Evolutionary conservation across 257 asterid species (phyloP).

Genomic region (Solanum chilense): DNA sequence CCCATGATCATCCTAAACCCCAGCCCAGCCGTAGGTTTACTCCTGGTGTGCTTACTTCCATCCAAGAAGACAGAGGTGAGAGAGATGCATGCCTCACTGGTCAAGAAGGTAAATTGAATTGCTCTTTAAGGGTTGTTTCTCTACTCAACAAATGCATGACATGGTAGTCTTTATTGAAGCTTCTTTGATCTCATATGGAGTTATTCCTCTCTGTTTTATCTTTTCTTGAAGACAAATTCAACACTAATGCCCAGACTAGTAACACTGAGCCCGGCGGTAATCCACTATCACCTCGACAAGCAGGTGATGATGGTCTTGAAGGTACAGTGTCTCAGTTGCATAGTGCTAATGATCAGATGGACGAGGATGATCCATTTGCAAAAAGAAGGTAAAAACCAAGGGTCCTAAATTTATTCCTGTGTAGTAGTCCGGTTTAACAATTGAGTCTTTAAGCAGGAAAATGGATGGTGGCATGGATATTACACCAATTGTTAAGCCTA

Average conservation of each 20-base stretch:
- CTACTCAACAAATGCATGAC: neutral
- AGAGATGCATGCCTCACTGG: conserved; percentile 32
- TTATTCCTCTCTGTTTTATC: neutral
- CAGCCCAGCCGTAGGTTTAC: conserved; percentile 72
- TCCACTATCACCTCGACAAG: conserved; percentile 59
- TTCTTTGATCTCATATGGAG: neutral
- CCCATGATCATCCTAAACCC: conserved; percentile 96
- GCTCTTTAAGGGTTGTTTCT: neutral
- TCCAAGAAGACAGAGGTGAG: conserved; percentile 67
- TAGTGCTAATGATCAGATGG: conserved; percentile 47
- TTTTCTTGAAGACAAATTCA: conserved; percentile 45
- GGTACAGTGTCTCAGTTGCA: conserved; percentile 44
- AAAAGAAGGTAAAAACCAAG: conserved; percentile 51
- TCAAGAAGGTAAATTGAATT: conserved; percentile 54
- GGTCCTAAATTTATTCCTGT: neutral
- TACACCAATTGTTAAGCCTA: conserved; percentile 75
- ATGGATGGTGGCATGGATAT: conserved; percentile 65
- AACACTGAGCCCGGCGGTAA: conserved; percentile 48
- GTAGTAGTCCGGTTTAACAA: neutral
- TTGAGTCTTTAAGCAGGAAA: conserved; percentile 40
- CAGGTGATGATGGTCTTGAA: conserved; percentile 50
- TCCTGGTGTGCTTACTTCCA: conserved; percentile 59
- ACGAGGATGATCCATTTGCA: conserved; percentile 62
- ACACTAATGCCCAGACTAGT: conserved; percentile 16
- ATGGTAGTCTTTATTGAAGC: neutral